A percentile compares a stretch with the other conserved stretches of the same genome.
Conservation (phyloP, 2,329 filamentous ascomycete species). For the Berkeleyomyces rouxiae region DNA sequence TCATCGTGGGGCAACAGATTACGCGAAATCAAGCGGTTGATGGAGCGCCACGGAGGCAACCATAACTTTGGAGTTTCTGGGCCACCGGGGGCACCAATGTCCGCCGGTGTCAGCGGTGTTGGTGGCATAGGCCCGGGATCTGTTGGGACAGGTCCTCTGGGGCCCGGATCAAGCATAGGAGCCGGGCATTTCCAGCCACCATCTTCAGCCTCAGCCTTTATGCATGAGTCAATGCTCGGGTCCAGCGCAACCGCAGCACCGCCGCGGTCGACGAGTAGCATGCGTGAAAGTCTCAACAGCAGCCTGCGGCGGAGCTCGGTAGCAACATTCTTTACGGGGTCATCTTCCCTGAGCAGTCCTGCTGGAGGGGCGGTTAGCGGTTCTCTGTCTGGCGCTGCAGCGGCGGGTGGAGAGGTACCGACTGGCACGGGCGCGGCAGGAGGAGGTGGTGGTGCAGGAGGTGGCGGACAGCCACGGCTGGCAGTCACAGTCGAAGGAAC, state of each 20-base stretch:
- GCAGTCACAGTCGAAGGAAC: conserved; percentile 37
- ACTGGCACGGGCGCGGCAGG: conserved; percentile 34
- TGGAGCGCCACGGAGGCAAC: conserved; percentile 47
- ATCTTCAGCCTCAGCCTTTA: conserved; percentile 10
- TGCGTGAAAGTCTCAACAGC: conserved; percentile 43
- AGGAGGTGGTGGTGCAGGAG: conserved; percentile 32
- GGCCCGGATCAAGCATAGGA: conserved; percentile 19
- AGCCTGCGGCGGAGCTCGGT: conserved; percentile 47
- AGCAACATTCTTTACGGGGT: conserved; percentile 41
- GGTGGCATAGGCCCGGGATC: conserved; percentile 17
- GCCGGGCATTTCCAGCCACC: conserved; percentile 16
- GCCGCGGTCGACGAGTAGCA: conserved; percentile 29
- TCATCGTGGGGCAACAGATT: conserved; percentile 82
- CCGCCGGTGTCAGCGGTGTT: conserved; percentile 17
- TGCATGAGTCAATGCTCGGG: conserved; percentile 15
- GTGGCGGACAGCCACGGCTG: background rate
- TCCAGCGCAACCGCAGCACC: conserved; percentile 17
- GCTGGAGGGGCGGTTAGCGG: background rate
- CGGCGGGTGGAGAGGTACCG: conserved; percentile 41
- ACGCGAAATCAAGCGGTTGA: conserved; percentile 65
- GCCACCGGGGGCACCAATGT: conserved; percentile 18
- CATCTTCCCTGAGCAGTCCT: background rate
- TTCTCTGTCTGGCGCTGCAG: conserved; percentile 13
- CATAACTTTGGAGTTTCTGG: conserved; percentile 20
- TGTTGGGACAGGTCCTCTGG: conserved; percentile 10